Evolutionary conservation across 768 basidiomycete genomes (phyloP), one percentile per base, ranked within the genome.

Genomic region (Dentipellis sp.): DNA sequence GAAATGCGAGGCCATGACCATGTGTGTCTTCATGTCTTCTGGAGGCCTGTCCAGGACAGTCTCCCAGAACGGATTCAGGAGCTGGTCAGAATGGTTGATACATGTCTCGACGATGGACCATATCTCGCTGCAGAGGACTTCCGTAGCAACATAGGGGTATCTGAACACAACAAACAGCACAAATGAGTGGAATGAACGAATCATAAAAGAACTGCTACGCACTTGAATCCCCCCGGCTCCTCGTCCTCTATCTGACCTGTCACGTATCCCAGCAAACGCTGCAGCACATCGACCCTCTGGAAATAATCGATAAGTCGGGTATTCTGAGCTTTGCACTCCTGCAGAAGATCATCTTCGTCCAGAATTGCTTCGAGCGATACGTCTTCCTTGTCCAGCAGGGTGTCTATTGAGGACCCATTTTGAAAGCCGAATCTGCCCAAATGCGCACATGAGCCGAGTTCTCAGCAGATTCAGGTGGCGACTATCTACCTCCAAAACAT

Each of bases 301-400:
- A 94, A 89, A 70, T 92, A 92, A 66, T 91, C 88, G 63, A 90
- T 88, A 51, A 95, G 81, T 56, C 89, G 76, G 40, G 87, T 87
- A 66, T 98, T 98, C 71, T 95, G 89, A 1, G 87, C 78, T 72
- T 97, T 97, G 80, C 93, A 92, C 71, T 98, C 95, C 70, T 91
- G 89, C 55, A 98, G 74, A 47, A 98, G 76, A 68, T 97, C 94
- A 66, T 91, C 87, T 72, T 97, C 92, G 72, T 93, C 92, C 55
- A 98, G 78, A 58, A 98, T 85, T 42, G 90, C 84, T 69, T 97
- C 94, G 42, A 98, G 81, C 50, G 84, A 79, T 61, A 91, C 85
- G 65, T 91, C 88, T 63, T 93, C 91, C 74, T 91, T 86, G 78
- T 91, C 87, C 59, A 97, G 81, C 57, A 97, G 79, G 65, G 81